Evolutionary conservation across 2,329 filamentous ascomycete species (phyloP), one percentile per base, ranked within the genome.

Genomic region (Fusarium nodosum): DNA sequence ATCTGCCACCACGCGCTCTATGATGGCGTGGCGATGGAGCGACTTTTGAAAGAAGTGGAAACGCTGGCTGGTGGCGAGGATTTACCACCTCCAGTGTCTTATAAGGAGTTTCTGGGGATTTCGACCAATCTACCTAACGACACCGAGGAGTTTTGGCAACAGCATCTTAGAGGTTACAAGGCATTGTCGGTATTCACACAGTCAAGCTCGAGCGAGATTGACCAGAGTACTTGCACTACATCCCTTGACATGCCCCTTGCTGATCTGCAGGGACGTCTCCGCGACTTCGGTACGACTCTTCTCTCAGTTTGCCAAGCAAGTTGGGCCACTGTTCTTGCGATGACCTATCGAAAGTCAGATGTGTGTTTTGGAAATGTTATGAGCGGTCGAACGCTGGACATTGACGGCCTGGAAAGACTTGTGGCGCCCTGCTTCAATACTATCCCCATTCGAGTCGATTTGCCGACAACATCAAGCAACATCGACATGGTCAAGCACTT

Each of bases 401-500:
- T 94, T 4, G 85, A 91, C 8, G 87, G 86, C 0, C 82, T 95
- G 13, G 89, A 94, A 38, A 82, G 85, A 6, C 85, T 97, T 8
- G 87, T 97, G n/a, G 93, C 93, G 0, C 94, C 94, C 0, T 97
- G 93, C 77, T 97, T 97, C 83, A 97, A 97, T 75, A 97, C 94
- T 0, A 80, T 97, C 15, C 93, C 94, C 0, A 76, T 94, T 3
- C 87, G 93, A 28, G 80, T 88, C 18, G 79, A 88, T 33, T 64
- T 92, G 12, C 79, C 83, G 2, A 75, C 76, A 4, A 77, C 77
- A 3, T 81, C 77, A 1, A 85, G 83, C 18, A 89, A 90, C 59
- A 72, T 83, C 1, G 85, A 89, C 7, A 76, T 94, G 13, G 79
- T 91, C 28, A 86, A 85, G 59, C 77, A 80, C 4, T 83, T 93